Base-by-base conservation (phyloP, 257 asterid species). In the Jacaranda copaia region DNA sequence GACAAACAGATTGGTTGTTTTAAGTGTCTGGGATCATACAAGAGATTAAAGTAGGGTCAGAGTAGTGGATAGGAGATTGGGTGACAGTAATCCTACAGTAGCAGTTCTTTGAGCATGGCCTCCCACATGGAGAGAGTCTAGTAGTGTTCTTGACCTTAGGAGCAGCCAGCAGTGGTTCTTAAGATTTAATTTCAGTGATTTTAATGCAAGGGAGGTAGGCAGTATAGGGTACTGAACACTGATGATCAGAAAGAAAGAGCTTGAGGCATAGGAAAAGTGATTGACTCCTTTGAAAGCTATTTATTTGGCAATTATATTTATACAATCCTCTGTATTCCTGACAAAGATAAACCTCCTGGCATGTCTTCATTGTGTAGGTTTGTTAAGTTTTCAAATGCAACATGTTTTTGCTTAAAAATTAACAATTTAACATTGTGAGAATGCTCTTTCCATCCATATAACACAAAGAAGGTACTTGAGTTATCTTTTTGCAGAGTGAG, bases 181-280 rank as follows among this genome's bases (percentile, higher is more conserved):
- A 15, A 40, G 40, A 42, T 43, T 14, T n/a, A 46, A 46, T 46
- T 45, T 58, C 59, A 73, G 10, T 20, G 45, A 11, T 18, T 18
- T 25, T 25, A 25, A 25, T 25, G 32, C 32, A 25, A 45, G 73
- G 20, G 57, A 43, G 16, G 42, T 48, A 62, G 62, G 63, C 10
- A 14, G 57, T 19, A 51, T 51, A 13, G 57, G 57, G 18, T 51
- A 51, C 16, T 51, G 16, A 1, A 45, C 13, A 14, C 56, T 51
- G 56, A 51, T 12, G 56, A 45, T 53, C 72, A 61, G 69, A 35
- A 49, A 20, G 62, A n/a, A 62, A 45, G 8, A 53, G 25, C 32
- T 49, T 63, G 79, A 45, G 32, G 45, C 38, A 5, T 9, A 16
- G 63, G 16, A 38, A 36, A 51, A 25, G 53, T 35, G 1, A 25